A percentile compares a stretch with the other conserved stretches of the same genome.
phyloP scores from a whole-genome alignment of 2,329 filamentous ascomycete genomes.

The Botrytis pseudocinerea region DNA sequence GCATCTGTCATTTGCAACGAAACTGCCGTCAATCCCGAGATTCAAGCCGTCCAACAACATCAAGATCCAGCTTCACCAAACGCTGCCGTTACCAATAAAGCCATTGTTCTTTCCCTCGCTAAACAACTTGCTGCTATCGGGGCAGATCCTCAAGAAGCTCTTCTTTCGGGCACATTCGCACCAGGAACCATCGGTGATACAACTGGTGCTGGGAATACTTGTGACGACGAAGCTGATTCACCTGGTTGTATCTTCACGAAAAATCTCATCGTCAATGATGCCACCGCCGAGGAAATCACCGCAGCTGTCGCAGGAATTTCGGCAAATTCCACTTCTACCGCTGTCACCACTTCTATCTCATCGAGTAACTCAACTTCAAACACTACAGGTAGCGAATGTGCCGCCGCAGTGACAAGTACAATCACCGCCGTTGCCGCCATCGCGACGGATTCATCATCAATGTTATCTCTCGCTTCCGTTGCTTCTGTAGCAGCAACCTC shows the following conservation, averaged over 20 bases:
- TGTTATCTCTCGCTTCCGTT: constrained; percentile 25
- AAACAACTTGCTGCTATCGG: constrained; percentile 61
- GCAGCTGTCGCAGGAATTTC: constrained; percentile 47
- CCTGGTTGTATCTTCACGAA: constrained; percentile 57
- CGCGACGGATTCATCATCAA: constrained; percentile 19
- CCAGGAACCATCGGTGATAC: constrained; percentile 52
- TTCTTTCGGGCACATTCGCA: constrained; percentile 61
- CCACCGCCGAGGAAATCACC: constrained; percentile 52
- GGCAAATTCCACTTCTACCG: constrained; percentile 29
- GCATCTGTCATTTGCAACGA: constrained; percentile 58
- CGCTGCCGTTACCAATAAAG: constrained; percentile 60
- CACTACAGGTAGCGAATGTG: background rate
- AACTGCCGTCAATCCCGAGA: constrained; percentile 65
- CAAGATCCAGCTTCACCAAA: constrained; percentile 64
- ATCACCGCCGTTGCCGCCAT: constrained; percentile 4
- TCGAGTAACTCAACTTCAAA: constrained; percentile 10
- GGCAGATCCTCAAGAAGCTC: constrained; percentile 61
- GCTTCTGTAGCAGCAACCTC: background rate
- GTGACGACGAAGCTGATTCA: constrained; percentile 49
- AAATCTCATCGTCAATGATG: constrained; percentile 55
- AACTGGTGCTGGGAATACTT: constrained; percentile 53
- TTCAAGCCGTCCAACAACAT: constrained; percentile 63
- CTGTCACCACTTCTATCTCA: constrained; percentile 18
- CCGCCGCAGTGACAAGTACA: constrained; percentile 16
- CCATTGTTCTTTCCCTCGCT: constrained; percentile 59